Conservation (phyloP, 345 rosid species). For the Gossypium ekmanianum region DNA sequence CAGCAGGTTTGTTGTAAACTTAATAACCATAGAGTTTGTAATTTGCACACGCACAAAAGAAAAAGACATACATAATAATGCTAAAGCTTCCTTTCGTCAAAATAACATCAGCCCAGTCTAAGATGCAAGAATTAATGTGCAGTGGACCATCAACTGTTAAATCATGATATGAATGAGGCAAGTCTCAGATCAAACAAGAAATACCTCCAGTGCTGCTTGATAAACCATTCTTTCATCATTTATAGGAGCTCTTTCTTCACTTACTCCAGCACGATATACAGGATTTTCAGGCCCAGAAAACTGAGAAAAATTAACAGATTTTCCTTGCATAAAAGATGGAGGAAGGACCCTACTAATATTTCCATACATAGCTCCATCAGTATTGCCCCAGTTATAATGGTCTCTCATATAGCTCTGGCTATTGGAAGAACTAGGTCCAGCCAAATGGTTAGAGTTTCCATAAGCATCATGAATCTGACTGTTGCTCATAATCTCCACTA, state of each 20-base stretch:
- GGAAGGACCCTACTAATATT: conserved; percentile 56
- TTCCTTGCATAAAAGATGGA: conserved; percentile 48
- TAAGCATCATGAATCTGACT: conserved; percentile 38
- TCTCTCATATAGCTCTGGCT: conserved; percentile 42
- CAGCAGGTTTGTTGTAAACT: not conserved
- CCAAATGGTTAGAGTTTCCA: conserved; percentile 29
- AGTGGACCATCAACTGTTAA: not conserved
- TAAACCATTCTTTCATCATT: conserved; percentile 76
- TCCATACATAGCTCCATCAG: conserved; percentile 45
- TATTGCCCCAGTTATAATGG: conserved; percentile 26
- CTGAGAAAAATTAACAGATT: conserved; percentile 35
- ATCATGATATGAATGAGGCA: not conserved
- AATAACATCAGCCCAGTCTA: not conserved
- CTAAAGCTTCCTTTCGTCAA: not conserved
- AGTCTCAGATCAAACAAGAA: not conserved
- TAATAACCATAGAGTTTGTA: not conserved
- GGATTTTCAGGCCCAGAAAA: conserved; percentile 48
- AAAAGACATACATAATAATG: not conserved
- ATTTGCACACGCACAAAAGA: not conserved
- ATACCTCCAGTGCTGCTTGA: conserved; percentile 90
- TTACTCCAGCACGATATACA: conserved; percentile 37
- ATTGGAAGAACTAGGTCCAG: conserved; percentile 36
- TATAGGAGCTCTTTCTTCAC: conserved; percentile 52
- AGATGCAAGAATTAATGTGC: not conserved
- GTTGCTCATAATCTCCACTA: conserved; percentile 30